Evolutionary conservation across 306 rosid genomes (phyloP), one percentile per base, ranked within the genome.

Genomic region (Hippophae rhamnoides): DNA sequence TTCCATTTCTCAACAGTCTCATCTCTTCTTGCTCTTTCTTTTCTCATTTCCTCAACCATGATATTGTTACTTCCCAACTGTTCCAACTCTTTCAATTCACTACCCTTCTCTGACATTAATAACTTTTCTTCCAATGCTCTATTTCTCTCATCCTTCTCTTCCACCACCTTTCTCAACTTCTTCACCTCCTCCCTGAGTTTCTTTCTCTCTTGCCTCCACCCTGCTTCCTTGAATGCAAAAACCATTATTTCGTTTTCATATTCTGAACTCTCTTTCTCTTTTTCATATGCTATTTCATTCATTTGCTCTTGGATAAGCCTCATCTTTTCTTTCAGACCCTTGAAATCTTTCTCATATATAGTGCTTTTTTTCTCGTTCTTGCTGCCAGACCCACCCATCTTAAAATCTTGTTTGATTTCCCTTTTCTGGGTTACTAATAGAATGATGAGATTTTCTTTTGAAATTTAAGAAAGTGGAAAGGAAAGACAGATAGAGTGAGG

Each of bases 1-100:
- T 92, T 92, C 99, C 99, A 92, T 43, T 82, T 92, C 71, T 88
- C 93, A 27, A 88, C 81, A 61, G 99, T 85, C 66, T 81, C 93
- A 78, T 92, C 96, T 59, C 99, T 72, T 5, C 81, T 72, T 1
- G 80, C 81, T 72, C 90, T 84, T 53, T 92, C 99, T 58, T 85
- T 82, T 78, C 76, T 79, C 82, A 92, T 81, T 47, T 84, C 83
- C 60, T 88, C 78, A 64, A 77, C 77, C 38, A 31, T 31, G 4
- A 31, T 31, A 31, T 4, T 31, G 38, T 31, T 31, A 31, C 38
- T 31, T 31, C 38, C 38, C 38, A 31, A 31, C 38, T 31, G 38
- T 4, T 31, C 38, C 38, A 31, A 2, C 38, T 31, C 38, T 31
- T 31, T 80, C 65, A 60, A 73, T 71, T 10, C 26, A 46, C 46